Evolutionary conservation across 2,329 filamentous ascomycete species (phyloP).

Genomic region (Calonectria naviculata): DNA sequence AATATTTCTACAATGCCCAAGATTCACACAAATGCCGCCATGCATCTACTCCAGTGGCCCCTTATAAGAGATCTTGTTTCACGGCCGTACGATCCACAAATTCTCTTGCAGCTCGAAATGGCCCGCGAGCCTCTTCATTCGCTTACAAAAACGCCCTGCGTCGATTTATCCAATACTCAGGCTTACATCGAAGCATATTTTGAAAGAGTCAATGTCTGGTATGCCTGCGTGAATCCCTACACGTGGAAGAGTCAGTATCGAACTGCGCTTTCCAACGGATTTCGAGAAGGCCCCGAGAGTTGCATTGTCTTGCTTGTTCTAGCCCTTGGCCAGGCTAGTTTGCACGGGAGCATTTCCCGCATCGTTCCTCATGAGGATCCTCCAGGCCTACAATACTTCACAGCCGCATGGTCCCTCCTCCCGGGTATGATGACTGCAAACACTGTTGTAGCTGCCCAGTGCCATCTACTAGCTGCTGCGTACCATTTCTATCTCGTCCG

Average conservation of each 20-base stretch:
- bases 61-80: slow-evolving; percentile 83
- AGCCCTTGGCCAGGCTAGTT: slow-evolving; percentile 80
- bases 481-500: slow-evolving; percentile 87
- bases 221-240: slow-evolving; percentile 86
- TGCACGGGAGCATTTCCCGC: slow-evolving; percentile 80
- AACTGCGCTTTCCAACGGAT: slow-evolving; percentile 79
- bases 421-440: slow-evolving; percentile 85
- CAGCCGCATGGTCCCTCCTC: slow-evolving; percentile 81
- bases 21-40: slow-evolving; percentile 82
- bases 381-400: slow-evolving; percentile 83
- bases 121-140: slow-evolving; percentile 78
- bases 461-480: slow-evolving; percentile 82
- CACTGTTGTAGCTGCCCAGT: slow-evolving; percentile 82
- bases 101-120: slow-evolving; percentile 86
- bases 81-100: slow-evolving; percentile 81
- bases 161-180: slow-evolving; percentile 80
- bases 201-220: slow-evolving; percentile 85
- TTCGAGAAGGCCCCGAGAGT: slow-evolving; percentile 82
- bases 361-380: slow-evolving; percentile 76
- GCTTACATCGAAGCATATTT: slow-evolving; percentile 85
- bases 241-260: slow-evolving; percentile 83
- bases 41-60: slow-evolving; percentile 84
- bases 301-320: slow-evolving; percentile 85
- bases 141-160: slow-evolving; percentile 71
- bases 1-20: slow-evolving; percentile 91